These are phyloP conservation scores for Corylus heterophylla DNA, from an alignment of 306 rosid species.

Conservation along the genomic window DNA sequence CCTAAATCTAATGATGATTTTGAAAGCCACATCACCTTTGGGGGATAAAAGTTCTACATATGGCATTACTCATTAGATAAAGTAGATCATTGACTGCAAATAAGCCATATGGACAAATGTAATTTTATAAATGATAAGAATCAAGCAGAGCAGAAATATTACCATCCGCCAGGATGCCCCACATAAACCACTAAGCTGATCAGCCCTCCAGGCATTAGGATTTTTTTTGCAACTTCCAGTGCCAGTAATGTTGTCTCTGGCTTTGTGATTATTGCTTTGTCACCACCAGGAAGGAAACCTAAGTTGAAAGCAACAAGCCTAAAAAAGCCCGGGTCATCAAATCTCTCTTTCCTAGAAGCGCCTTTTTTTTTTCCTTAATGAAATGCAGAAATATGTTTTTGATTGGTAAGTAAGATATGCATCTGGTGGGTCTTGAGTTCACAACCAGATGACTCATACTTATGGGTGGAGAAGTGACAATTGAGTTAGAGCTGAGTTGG, in stretches of 20 bases:
- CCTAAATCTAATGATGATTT: no score
- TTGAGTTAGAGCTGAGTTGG: not conserved
- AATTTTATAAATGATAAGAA: not conserved
- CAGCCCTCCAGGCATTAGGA: conserved; percentile 67
- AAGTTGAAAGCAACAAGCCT: conserved; percentile 96
- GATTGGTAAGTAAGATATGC: not conserved
- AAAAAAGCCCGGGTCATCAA: conserved; percentile 31
- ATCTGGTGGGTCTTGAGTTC: not conserved
- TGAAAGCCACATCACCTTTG: no score
- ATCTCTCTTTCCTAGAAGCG: not conserved
- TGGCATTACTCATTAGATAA: not conserved
- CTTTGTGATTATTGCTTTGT: conserved; percentile 67
- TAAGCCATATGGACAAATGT: not conserved
- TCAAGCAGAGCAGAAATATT: conserved; percentile 34
- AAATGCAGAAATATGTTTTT: not conserved
- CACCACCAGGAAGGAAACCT: conserved; percentile 93
- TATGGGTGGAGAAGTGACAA: not conserved
- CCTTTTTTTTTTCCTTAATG: not conserved
- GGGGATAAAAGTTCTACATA: no score
- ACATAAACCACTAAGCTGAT: conserved; percentile 83
- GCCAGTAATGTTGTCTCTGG: conserved; percentile 73
- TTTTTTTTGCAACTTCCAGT: conserved; percentile 67
- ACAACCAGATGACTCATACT: not conserved
- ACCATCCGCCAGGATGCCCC: conserved; percentile 95
- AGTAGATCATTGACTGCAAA: conserved; percentile 17